A percentile compares a stretch with the other conserved stretches of the same genome.
These are phyloP conservation scores for barrel medic (Medicago truncatula) DNA, from an alignment of 306 rosid species.

Conservation along the genomic window DNA sequence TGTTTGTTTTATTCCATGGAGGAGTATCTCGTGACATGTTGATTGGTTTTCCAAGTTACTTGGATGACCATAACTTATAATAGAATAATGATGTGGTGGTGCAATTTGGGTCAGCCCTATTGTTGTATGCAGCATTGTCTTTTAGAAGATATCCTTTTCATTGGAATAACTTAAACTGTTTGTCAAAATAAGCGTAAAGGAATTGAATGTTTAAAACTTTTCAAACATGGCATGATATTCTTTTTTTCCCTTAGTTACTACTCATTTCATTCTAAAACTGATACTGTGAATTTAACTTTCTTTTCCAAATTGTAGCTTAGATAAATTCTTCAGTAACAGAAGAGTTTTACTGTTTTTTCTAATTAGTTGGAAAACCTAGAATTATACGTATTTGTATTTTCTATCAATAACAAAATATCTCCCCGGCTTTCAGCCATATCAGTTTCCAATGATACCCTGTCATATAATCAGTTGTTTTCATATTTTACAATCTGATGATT, in stretches of 20 bases:
- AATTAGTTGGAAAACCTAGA: background rate
- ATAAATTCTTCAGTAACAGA: background rate
- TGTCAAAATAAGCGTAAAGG: background rate
- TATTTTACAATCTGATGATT: slow-evolving; percentile 22
- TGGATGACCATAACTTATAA: slow-evolving; percentile 9
- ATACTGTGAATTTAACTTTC: slow-evolving; percentile 12
- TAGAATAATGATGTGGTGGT: background rate
- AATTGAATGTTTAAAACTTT: slow-evolving; percentile 18
- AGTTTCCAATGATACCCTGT: slow-evolving; percentile 27
- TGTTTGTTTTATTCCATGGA: slow-evolving; percentile 7
- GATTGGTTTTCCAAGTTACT: slow-evolving; percentile 25
- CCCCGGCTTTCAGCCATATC: slow-evolving; percentile 17
- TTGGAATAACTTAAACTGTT: slow-evolving; percentile 11
- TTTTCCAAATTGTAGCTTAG: slow-evolving; percentile 30
- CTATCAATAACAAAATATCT: background rate
- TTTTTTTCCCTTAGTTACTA: background rate
- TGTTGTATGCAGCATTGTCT: slow-evolving; percentile 24
- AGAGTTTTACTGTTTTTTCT: background rate
- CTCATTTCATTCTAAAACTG: background rate
- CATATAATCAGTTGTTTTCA: slow-evolving; percentile 15
- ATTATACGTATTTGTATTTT: background rate
- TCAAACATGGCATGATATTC: slow-evolving; percentile 14
- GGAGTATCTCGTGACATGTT: slow-evolving; percentile 9
- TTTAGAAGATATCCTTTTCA: slow-evolving; percentile 25
- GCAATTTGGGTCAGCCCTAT: background rate